Base-by-base conservation (phyloP, 2,329 filamentous ascomycete genomes). In the Penicillium occitanis region DNA sequence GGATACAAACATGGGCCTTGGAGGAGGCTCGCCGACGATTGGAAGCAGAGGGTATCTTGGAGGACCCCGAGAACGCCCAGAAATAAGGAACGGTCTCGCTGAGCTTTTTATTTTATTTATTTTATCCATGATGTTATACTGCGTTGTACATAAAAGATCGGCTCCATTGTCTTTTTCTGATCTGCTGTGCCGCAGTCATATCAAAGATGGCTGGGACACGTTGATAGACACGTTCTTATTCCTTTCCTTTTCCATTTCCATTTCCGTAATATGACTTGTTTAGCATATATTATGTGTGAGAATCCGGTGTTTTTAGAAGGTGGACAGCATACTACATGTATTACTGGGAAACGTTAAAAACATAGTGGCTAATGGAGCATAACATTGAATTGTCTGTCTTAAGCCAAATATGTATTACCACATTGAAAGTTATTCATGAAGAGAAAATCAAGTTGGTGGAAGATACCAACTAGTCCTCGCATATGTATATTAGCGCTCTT, bases 1-100 rank as follows among this genome's bases (percentile, higher is more conserved):
- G 95, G 80, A 97, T 99, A 88, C 95, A 98, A 85, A 98, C 94
- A 64, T 99, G 95, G 95, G 95, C 95, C 69, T 88, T 99, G 51
- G 95, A 99, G 82, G 95, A 99, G 84, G 95, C 95, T 63, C 88
- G 95, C 76, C 88, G 95, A 83, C 87, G 95, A 83, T 88, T 99
- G 86, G 95, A 99, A 84, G 91, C 89, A 68, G 95, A 99, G 84
- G 95, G 95, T 67, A 93, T 98, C 76, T 82, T 98, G 76, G 88
- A 91, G 75, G 94, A 97, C 75, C 90, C 91, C 48, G 81, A 86
- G 63, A 77, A 75, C 70, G 80, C 83, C 71, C 80, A 86, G 72
- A 85, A 88, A 78, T 86, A 87, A 33, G 82, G 74, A 25, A 62
- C 44, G 25, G 17, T 42, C 19, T 48, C n/a, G 48, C 30, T 25